phyloP scores from a whole-genome alignment of 805 yeast species.

The Kuraishia molischiana region DNA sequence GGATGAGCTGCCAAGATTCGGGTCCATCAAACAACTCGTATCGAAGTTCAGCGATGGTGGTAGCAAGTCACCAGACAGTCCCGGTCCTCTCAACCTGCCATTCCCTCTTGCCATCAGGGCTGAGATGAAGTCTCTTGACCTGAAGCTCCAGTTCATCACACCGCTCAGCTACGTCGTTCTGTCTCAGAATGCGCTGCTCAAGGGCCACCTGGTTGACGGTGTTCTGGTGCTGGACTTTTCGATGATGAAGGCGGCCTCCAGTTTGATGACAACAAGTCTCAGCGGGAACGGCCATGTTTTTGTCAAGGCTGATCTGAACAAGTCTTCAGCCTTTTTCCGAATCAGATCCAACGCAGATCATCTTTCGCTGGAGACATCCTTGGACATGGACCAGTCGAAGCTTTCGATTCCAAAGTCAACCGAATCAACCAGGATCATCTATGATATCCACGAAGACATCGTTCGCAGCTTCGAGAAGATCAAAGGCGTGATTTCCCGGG shows the following conservation, averaged over 20 bases:
- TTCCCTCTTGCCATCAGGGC: neutral
- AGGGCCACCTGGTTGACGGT: neutral
- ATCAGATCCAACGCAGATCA: slow-evolving; percentile 1
- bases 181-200: neutral
- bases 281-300: neutral
- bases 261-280: neutral
- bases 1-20: slow-evolving; percentile 14
- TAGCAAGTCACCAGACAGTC: neutral
- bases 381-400: slow-evolving; percentile 3
- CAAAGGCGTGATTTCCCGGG: slow-evolving; percentile 1
- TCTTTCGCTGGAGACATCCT: slow-evolving; percentile 1
- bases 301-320: slow-evolving; percentile 4
- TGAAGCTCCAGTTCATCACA: neutral
- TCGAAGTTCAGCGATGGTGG: neutral
- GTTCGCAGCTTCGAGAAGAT: slow-evolving; percentile 3
- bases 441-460: slow-evolving; percentile 7
- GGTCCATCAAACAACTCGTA: slow-evolving; percentile 8
- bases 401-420: slow-evolving; percentile 3
- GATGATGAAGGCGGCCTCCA: neutral
- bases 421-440: slow-evolving; percentile 1
- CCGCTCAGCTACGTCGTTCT: neutral
- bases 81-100: neutral
- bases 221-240: neutral
- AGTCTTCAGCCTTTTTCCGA: neutral
- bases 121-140: neutral